Conservation (phyloP, 805 yeast species). For the Pichia insulana region DNA sequence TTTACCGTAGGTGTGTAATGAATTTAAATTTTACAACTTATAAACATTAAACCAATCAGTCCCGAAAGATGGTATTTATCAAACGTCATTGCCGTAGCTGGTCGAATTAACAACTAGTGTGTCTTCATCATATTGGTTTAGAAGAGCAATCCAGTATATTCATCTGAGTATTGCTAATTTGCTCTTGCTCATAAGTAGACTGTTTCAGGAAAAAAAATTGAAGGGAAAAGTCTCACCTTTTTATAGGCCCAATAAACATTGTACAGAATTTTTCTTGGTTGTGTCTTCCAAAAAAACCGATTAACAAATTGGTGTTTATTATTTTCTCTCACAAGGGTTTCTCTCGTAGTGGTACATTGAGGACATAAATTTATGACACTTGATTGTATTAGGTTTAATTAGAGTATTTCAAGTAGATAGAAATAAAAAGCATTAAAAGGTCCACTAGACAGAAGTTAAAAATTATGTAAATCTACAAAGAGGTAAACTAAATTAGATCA, state of each 20-base stretch:
- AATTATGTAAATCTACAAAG: conserved; percentile 2
- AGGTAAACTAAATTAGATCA: conserved; percentile 54
- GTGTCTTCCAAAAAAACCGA: too few relatives aligned
- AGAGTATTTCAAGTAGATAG: too few relatives aligned
- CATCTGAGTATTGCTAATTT: neutral
- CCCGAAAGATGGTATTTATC: conserved; percentile 21
- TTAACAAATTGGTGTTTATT: neutral
- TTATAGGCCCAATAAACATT: too few relatives aligned
- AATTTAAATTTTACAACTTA: too few relatives aligned
- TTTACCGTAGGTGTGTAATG: neutral
- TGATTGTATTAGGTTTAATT: too few relatives aligned
- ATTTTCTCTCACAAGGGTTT: neutral
- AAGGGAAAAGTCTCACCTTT: neutral
- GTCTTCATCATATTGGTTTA: conserved; percentile 12
- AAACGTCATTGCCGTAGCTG: conserved; percentile 21
- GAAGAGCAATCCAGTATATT: neutral
- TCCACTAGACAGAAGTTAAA: neutral
- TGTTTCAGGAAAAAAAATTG: too few relatives aligned
- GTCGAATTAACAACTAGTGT: conserved; percentile 14
- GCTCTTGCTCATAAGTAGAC: neutral
- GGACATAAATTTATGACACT: too few relatives aligned
- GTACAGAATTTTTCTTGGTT: too few relatives aligned
- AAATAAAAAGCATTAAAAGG: neutral
- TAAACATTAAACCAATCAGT: conserved; percentile 10
- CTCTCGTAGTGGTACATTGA: neutral